Evolutionary conservation across 1,284 basidiomycete genomes (phyloP).

Genomic region (Trichosporon sp.): DNA sequence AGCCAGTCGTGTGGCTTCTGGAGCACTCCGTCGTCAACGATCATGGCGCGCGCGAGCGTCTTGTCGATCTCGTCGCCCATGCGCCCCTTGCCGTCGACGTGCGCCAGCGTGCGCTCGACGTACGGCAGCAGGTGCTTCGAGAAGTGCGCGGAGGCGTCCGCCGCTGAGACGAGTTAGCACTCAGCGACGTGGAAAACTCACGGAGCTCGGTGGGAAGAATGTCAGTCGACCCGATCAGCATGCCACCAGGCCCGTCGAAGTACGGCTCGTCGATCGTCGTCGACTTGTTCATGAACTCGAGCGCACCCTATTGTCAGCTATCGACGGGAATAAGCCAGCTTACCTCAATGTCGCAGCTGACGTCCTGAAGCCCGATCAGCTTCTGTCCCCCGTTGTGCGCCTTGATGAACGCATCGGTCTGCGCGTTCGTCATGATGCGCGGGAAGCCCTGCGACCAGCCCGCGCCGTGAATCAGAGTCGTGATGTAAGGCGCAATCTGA

Average conservation of each 20-base stretch:
- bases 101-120: constrained; percentile 54
- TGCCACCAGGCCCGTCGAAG: constrained; percentile 56
- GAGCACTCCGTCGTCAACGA: constrained; percentile 62
- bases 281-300: constrained; percentile 70
- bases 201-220: constrained; percentile 81
- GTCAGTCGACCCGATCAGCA: constrained; percentile 79
- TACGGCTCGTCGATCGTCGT: constrained; percentile 72
- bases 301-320: constrained; percentile 59
- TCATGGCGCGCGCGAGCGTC: constrained; percentile 64
- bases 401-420: constrained; percentile 56
- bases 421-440: constrained; percentile 66
- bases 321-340: constrained; percentile 7
- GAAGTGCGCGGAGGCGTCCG: constrained; percentile 74
- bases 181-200: constrained; percentile 19
- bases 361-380: constrained; percentile 70
- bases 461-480: constrained; percentile 75
- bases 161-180: constrained; percentile 22
- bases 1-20: constrained; percentile 60
- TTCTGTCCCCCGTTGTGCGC: constrained; percentile 49
- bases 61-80: constrained; percentile 38
- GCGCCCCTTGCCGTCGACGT: constrained; percentile 22
- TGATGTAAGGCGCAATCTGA: constrained; percentile 76
- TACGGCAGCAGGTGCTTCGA: constrained; percentile 65
- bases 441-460: constrained; percentile 77
- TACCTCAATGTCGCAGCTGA: constrained; percentile 77